Evolutionary conservation across 2,329 filamentous ascomycete species (phyloP).

Genomic region (Fusarium xyrophilum): DNA sequence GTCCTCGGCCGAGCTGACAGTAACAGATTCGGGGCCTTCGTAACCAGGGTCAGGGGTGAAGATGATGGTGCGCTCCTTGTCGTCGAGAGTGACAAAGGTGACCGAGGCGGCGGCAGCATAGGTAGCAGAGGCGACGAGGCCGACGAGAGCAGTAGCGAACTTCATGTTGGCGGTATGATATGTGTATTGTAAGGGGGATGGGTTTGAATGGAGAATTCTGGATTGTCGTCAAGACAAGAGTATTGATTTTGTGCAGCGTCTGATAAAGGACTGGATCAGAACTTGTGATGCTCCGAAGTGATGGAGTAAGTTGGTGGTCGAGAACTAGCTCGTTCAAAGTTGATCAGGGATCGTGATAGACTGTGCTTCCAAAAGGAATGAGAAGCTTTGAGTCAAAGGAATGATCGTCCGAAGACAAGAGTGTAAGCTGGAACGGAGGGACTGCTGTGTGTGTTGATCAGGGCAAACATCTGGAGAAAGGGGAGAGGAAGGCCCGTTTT

Average conservation of each 20-base stretch:
- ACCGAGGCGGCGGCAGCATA: conserved; percentile 57
- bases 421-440: conserved; percentile 35
- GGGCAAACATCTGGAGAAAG: conserved; percentile 23
- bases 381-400: conserved; percentile 42
- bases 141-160: conserved; percentile 56
- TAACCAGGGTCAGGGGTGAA: conserved; percentile 56
- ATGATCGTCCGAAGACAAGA: conserved; percentile 43
- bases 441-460: conserved; percentile 32
- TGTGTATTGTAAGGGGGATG: conserved; percentile 15
- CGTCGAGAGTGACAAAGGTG: conserved; percentile 66
- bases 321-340: conserved; percentile 41
- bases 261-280: conserved; percentile 40
- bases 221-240: conserved; percentile 42
- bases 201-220: conserved; percentile 16
- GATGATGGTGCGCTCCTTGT: conserved; percentile 55
- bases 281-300: conserved; percentile 18
- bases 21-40: conserved; percentile 48
- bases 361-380: conserved; percentile 45
- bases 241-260: conserved; percentile 19
- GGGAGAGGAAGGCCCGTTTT: conserved; percentile 40
- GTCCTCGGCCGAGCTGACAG: conserved; percentile 49
- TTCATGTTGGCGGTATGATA: conserved; percentile 57
- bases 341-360: conserved; percentile 37
- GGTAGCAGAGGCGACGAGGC: conserved; percentile 53
- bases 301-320: conserved; percentile 25